These are phyloP conservation scores for Calonectria naviculata DNA, from an alignment of 2,329 filamentous ascomycete genomes.

Conservation along the genomic window DNA sequence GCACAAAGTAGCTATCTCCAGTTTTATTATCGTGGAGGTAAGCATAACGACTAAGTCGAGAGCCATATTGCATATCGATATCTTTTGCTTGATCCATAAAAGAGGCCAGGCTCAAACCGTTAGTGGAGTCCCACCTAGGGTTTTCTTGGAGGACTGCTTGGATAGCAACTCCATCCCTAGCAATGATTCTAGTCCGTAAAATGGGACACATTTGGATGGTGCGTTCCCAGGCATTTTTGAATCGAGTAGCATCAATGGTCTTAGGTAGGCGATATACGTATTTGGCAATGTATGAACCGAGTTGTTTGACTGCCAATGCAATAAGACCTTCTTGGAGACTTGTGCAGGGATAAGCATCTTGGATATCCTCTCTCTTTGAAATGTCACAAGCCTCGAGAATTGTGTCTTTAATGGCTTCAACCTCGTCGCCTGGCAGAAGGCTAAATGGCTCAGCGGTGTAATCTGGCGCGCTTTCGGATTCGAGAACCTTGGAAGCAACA, in stretches of 20 bases:
- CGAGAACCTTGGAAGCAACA: neutral
- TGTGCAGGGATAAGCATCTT: slow-evolving; percentile 24
- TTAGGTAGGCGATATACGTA: neutral
- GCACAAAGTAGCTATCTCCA: neutral
- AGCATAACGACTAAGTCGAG: neutral
- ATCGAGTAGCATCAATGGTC: neutral
- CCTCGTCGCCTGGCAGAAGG: neutral
- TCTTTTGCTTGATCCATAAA: neutral
- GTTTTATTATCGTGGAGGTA: neutral
- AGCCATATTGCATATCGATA: slow-evolving; percentile 9
- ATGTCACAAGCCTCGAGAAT: neutral
- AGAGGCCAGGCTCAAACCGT: neutral
- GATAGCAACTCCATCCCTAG: neutral
- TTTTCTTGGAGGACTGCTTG: neutral
- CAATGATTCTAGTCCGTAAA: slow-evolving; percentile 1
- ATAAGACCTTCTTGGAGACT: slow-evolving; percentile 12
- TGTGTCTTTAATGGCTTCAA: neutral
- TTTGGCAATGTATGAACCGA: slow-evolving; percentile 6
- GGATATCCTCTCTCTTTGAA: slow-evolving; percentile 40
- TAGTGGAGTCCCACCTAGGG: neutral
- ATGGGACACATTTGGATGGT: neutral
- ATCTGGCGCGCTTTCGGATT: neutral
- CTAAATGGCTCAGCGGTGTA: neutral
- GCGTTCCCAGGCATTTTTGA: slow-evolving; percentile 5
- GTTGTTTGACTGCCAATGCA: slow-evolving; percentile 9